Evolutionary conservation across 306 rosid species (phyloP).

Genomic region (Amphicarpaea edgeworthii): DNA sequence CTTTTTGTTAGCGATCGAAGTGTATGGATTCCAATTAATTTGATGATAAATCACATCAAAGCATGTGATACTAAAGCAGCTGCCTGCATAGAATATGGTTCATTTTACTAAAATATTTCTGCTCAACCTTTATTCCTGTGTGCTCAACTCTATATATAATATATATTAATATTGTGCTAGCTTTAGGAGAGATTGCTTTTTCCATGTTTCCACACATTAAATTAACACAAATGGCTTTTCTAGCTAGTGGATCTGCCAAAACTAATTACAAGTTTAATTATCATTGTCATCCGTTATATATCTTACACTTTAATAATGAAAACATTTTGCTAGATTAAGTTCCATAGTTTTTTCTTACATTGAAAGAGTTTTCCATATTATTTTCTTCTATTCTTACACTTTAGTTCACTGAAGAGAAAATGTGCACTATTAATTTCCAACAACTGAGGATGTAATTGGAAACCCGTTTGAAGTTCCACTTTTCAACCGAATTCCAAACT

Average conservation of each 20-base stretch:
- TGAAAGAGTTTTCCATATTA: no score
- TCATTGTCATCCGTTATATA: not conserved
- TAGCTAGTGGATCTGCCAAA: not conserved
- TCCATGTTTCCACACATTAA: not conserved
- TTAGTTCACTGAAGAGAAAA: no score
- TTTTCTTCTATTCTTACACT: no score
- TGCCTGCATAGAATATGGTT: constrained; percentile 50
- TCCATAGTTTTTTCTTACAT: no score
- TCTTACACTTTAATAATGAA: no score
- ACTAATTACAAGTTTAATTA: not conserved
- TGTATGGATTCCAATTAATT: constrained; percentile 39
- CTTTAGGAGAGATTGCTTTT: constrained; percentile 27
- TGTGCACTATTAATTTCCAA: no score
- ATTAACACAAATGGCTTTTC: not conserved
- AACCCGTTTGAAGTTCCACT: not conserved
- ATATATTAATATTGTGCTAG: constrained; percentile 42
- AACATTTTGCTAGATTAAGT: no score
- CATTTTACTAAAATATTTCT: constrained; percentile 46
- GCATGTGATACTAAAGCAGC: constrained; percentile 62
- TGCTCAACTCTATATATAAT: constrained; percentile 12
- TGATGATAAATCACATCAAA: constrained; percentile 51
- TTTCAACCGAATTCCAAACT: not conserved
- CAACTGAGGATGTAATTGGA: no score
- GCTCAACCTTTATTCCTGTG: constrained; percentile 47
- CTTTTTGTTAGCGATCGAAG: constrained; percentile 40